Evolutionary conservation across 129 eudicot species (phyloP).

Genomic region (Heracleum sosnowskyi): DNA sequence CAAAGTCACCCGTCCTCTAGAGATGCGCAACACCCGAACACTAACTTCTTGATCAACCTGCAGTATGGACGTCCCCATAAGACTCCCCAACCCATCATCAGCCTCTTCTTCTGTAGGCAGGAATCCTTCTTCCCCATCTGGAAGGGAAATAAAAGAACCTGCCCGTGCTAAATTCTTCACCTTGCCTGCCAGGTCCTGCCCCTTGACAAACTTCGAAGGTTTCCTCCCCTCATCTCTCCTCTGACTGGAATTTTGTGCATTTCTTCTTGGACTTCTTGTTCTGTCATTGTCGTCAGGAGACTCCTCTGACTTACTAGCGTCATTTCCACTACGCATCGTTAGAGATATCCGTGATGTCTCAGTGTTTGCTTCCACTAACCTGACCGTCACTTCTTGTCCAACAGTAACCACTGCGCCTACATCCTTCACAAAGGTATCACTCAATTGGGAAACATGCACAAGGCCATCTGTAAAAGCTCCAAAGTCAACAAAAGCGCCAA

Average conservation of each 20-base stretch:
- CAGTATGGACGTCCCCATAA: constrained; percentile 51
- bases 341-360: constrained; percentile 75
- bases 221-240: constrained; percentile 37
- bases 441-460: constrained; percentile 74
- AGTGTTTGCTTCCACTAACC: constrained; percentile 55
- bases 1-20: constrained; percentile 68
- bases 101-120: constrained; percentile 76
- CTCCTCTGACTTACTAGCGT: constrained; percentile 23
- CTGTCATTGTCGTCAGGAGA: constrained; percentile 29
- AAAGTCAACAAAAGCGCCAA: constrained; percentile 92
- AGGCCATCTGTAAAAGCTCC: constrained; percentile 93
- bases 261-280: constrained; percentile 30
- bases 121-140: constrained; percentile 94
- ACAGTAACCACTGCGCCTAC: constrained; percentile 54
- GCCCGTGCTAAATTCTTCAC: constrained; percentile 72
- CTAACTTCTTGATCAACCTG: constrained; percentile 77
- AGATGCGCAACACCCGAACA: constrained; percentile 72
- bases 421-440: constrained; percentile 75
- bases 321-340: constrained; percentile 71
- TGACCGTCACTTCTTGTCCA: constrained; percentile 86
- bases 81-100: constrained; percentile 52
- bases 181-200: constrained; percentile 83
- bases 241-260: constrained; percentile 25
- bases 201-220: constrained; percentile 58
- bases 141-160: constrained; percentile 80